A percentile compares a stretch with the other conserved stretches of the same genome.
Evolutionary conservation across 768 basidiomycete genomes (phyloP).

Genomic region (Trametes maxima): DNA sequence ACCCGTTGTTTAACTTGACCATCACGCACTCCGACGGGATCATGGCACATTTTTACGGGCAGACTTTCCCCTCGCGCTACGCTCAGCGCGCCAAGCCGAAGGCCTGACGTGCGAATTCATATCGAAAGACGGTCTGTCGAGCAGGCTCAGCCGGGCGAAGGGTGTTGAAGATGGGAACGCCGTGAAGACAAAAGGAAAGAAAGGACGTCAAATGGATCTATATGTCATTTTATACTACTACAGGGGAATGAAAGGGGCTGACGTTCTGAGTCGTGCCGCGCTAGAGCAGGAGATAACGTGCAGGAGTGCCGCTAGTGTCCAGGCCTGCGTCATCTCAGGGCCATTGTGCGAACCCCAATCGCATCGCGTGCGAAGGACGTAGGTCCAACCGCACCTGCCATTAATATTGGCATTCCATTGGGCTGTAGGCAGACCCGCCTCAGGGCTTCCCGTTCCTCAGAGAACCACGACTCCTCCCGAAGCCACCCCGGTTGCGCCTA

Average conservation of each 20-base stretch:
- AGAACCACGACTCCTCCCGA: no score
- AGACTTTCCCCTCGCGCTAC: slow-evolving; percentile 45
- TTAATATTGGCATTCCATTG: no score
- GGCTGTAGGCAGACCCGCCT: no score
- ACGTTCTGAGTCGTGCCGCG: not conserved
- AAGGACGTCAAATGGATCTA: not conserved
- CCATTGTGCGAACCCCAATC: no score
- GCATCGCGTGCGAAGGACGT: no score
- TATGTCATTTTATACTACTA: not conserved
- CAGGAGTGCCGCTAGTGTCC: no score
- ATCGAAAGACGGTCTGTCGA: not conserved
- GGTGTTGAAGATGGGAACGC: not conserved
- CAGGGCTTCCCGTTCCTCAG: no score
- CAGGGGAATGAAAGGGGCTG: not conserved
- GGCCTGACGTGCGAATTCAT: not conserved
- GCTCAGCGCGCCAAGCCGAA: not conserved
- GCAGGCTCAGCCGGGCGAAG: not conserved
- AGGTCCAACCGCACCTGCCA: no score
- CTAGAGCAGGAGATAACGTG: no score
- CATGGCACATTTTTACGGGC: slow-evolving; percentile 75
- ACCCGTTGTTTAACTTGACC: slow-evolving; percentile 78
- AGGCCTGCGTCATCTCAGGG: no score
- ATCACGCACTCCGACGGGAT: slow-evolving; percentile 65
- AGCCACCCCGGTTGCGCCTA: no score
- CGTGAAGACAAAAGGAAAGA: not conserved